Base-by-base conservation (phyloP, 108 stramenopile species). In the Aurantiochytrium sp. region DNA sequence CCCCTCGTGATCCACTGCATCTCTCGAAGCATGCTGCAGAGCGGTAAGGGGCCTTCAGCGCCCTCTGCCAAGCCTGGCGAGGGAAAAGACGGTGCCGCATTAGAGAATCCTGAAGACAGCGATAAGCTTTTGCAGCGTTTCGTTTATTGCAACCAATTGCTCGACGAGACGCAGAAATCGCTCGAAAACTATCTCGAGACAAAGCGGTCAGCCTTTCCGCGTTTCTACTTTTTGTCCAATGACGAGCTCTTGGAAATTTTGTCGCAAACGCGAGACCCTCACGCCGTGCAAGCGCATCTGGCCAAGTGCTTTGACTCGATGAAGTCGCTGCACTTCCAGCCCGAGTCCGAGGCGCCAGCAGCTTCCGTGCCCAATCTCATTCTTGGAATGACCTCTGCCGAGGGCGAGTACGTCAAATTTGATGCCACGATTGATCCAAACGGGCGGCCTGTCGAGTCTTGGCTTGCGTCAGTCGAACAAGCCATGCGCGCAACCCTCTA, bases 271-370 rank as follows among this genome's bases (percentile, higher is more conserved):
- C 69, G 93, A 4, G 94, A 95, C 89, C 95, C 95, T 8, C 87
- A 88, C 2, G 91, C 92, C 16, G 94, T 95, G 18, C 95, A 95
- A 87, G 93, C 94, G 8, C 95, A 95, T 72, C 91, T 95, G 91
- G 58, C 59, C 25, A 94, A 94, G 93, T 95, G 94, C 89, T 94
- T 94, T 83, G 95, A 95, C 88, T 91, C 92, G 58, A 93, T 95
- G 87, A 94, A 93, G 91, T 51, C 60, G 25, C 91, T 95, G 60
- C 89, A 93, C 53, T 95, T 95, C 72, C 92, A 93, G 21, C 71
- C 47, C 18, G 72, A 53, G 29, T 3, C 59, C 4, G 90, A 90
- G 0, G 59, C 25, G 18, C 49, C 64, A 4, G 89, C 64, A 4
- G 89, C 89, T 43, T 16, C 8, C 18, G 64, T 69, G 25, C 64